Base-by-base conservation (phyloP, 495 filamentous ascomycete genomes). In the Aspergillus avenaceus region DNA sequence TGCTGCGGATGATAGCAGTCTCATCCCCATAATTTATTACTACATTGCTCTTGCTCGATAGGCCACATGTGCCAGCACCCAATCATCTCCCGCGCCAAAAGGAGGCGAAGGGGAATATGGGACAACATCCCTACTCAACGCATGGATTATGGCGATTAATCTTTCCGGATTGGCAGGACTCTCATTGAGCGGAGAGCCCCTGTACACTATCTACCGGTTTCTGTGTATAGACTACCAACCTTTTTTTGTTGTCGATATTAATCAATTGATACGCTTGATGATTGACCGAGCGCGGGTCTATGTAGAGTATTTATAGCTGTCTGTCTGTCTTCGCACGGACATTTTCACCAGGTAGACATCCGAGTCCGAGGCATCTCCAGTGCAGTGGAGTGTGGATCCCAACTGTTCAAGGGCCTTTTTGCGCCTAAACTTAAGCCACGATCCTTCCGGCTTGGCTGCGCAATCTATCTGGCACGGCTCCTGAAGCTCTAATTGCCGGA, bases 181-280 rank as follows among this genome's bases (percentile, higher is more conserved):
- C 42, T 28, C 3, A 25, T 38, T 5, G 34, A 38, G 16, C 16
- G 21, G 34, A 19, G 42, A 45, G 42, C 31, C 42, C 42, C 34
- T 40, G 32, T 49, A 28, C 46, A 50, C 40, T 50, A 28, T 41
- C 19, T 50, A 21, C 47, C 36, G 38, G 36, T 38, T 26, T 46
- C 32, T 47, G 47, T 49, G 34, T 41, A 49, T 41, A 49, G 47
- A 49, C 27, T 49, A 49, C 47, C 36, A 38, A n/a, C n/a, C n/a
- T n/a, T n/a, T 38, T 26, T 38, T 40, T 18, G 29, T 49, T 49
- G 34, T 40, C 23, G 36, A 49, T 49, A 49, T 26, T 45, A 18
- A 28, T 18, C 26, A 45, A 29, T 28, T 28, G 29, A 45, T 32
- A 45, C 29, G 42, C 16, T 12, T 45, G 25, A 45, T 45, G 42